These are phyloP conservation scores for Boletus rubescentipes DNA, from an alignment of 768 basidiomycete species.

Conservation along the genomic window DNA sequence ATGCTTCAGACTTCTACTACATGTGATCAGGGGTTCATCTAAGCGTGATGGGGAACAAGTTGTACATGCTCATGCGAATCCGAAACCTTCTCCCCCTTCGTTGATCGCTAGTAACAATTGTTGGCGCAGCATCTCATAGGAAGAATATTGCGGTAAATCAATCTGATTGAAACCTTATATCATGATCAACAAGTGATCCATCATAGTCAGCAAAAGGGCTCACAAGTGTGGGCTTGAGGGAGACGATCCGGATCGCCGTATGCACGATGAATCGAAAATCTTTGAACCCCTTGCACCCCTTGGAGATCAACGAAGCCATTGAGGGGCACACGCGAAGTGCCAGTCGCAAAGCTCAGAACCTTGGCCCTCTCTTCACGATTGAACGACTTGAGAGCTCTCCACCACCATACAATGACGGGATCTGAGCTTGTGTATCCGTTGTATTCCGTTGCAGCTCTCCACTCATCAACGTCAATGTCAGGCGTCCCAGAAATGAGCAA, in stretches of 20 bases:
- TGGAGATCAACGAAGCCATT: slow-evolving; percentile 95
- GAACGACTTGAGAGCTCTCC: slow-evolving; percentile 97
- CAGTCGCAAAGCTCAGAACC: slow-evolving; percentile 95
- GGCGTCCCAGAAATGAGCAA: slow-evolving; percentile 95
- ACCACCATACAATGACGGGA: slow-evolving; percentile 98
- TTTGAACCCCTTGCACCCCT: slow-evolving; percentile 90
- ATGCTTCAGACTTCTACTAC: slow-evolving; percentile 29
- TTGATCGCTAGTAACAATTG: slow-evolving; percentile 90
- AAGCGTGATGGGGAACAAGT: slow-evolving; percentile 3
- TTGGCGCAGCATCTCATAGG: slow-evolving; percentile 94
- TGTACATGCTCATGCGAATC: slow-evolving; percentile 54
- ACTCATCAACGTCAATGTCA: slow-evolving; percentile 98
- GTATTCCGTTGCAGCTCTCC: slow-evolving; percentile 90
- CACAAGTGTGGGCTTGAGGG: slow-evolving; percentile 90
- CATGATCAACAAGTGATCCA: slow-evolving; percentile 10
- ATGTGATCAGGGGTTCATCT: slow-evolving; percentile 17
- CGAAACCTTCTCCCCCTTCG: slow-evolving; percentile 96
- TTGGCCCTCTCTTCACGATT: slow-evolving; percentile 96
- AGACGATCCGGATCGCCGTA: slow-evolving; percentile 83
- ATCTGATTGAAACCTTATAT: slow-evolving; percentile 86
- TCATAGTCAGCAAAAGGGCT: slow-evolving; percentile 27
- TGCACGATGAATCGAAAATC: slow-evolving; percentile 94
- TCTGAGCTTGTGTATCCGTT: slow-evolving; percentile 86
- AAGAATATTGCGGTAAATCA: slow-evolving; percentile 91
- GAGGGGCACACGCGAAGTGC: slow-evolving; percentile 89